These are phyloP conservation scores for Apiospora kogelbergensis DNA, from an alignment of 2,329 filamentous ascomycete genomes.

Conservation along the genomic window DNA sequence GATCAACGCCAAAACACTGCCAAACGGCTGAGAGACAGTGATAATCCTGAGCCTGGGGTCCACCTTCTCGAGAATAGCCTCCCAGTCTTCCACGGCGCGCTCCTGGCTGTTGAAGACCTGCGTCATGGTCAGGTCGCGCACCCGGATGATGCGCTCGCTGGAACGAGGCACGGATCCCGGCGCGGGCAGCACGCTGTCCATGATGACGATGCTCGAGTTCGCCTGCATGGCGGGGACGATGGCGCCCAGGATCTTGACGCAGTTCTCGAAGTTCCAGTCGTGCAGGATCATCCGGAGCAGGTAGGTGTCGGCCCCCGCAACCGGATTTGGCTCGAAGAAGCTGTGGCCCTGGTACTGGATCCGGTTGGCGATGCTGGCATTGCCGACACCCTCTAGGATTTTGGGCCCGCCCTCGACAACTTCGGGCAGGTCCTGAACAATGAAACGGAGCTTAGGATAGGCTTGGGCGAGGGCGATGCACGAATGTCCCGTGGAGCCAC, in stretches of 20 bases:
- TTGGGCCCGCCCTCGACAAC: not conserved
- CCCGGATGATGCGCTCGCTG: constrained; percentile 27
- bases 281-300: not conserved
- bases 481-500: constrained; percentile 31
- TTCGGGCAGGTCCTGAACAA: constrained; percentile 16
- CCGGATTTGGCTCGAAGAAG: not conserved
- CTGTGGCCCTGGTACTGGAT: not conserved
- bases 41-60: constrained; percentile 13
- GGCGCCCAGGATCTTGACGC: not conserved
- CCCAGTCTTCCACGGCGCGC: constrained; percentile 34
- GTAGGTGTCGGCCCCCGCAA: not conserved
- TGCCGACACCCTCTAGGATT: not conserved
- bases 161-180: constrained; percentile 24
- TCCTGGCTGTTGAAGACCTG: constrained; percentile 35
- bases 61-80: constrained; percentile 24
- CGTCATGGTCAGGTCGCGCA: constrained; percentile 35
- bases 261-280: not conserved
- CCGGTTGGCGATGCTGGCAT: not conserved
- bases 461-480: constrained; percentile 27
- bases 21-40: too few species aligned
- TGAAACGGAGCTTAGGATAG: constrained; percentile 26
- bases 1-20: too few species aligned
- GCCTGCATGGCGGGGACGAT: not conserved
- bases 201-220: constrained; percentile 21
- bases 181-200: constrained; percentile 32